Evolutionary conservation across 768 basidiomycete genomes (phyloP), one percentile per base, ranked within the genome.

Genomic region (Russula sp.): DNA sequence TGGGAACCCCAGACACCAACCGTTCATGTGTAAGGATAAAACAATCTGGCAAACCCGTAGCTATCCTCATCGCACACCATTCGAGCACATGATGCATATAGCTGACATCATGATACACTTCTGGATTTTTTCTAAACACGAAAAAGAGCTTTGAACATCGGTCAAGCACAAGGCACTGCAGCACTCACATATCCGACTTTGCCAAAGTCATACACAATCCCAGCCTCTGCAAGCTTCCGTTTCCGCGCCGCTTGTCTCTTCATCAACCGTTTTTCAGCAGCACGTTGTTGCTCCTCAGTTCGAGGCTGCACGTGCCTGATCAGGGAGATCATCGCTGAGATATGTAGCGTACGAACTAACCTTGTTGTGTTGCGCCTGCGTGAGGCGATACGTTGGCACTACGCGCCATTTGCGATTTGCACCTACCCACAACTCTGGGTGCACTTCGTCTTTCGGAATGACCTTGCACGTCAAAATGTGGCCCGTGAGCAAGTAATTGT

Each of bases 341-440:
- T 27, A 40, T 40, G 6, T 32, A 27, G 44, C 6, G 18, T 39
- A 53, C 18, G 16, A 32, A 63, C 66, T 16, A 52, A 94, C 95
- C 81, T 91, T 93, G 74, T 96, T 94, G 69, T 96, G 90, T 64
- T 83, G 80, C 10, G 82, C 75, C 59, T 90, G 80, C 39, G 83
- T 84, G 51, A 95, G 74, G 54, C 88, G 85, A 57, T 85, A 87
- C 18, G 75, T 76, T 0, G 97, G 95, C 11, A 98, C 82, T 4
- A 76, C 74, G 66, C 87, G 80, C 87, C 89, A 98, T 73, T 92
- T 94, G 68, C 89, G 84, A 77, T 98, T 97, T 20, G 95, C 92
- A n/a, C 97, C 96, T 11, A 95, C 79, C 97, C 97, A 99, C 1
- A 98, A 76, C 71, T 96, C 85, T 13, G 94, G 90, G 73, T 98